These are phyloP conservation scores for Calonectria leucothoes DNA, from an alignment of 2,329 filamentous ascomycete genomes.

Conservation along the genomic window DNA sequence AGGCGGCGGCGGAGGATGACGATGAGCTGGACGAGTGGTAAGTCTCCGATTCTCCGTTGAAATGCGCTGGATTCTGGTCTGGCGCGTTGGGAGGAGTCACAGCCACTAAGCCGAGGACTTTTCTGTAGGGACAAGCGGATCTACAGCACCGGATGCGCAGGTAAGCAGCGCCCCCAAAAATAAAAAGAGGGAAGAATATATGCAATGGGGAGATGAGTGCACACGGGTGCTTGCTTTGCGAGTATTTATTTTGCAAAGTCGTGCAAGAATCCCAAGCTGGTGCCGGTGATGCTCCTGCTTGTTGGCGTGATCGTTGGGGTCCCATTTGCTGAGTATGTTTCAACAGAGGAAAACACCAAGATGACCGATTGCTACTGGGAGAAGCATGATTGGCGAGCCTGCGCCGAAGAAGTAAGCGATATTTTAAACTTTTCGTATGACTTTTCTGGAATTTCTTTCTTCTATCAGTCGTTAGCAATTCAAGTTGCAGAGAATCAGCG, in stretches of 20 bases:
- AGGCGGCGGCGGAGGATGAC: constrained; percentile 52
- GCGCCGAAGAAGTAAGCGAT: constrained; percentile 84
- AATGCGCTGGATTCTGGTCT: constrained; percentile 9
- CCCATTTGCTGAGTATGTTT: constrained; percentile 17
- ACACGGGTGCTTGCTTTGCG: background rate
- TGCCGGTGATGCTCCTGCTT: background rate
- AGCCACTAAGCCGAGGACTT: constrained; percentile 41
- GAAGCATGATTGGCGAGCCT: constrained; percentile 94
- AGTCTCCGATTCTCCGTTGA: constrained; percentile 41
- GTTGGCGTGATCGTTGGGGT: constrained; percentile 21
- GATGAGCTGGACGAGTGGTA: constrained; percentile 98
- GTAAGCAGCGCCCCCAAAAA: constrained; percentile 59
- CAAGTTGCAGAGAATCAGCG: background rate
- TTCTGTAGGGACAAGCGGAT: constrained; percentile 91
- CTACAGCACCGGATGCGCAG: constrained; percentile 93
- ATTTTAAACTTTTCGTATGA: background rate
- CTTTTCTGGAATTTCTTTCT: background rate
- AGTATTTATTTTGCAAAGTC: background rate
- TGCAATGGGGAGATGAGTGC: background rate
- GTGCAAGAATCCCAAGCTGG: background rate
- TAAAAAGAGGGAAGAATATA: background rate
- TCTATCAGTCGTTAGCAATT: background rate
- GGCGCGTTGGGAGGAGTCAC: constrained; percentile 14
- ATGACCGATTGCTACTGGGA: constrained; percentile 97
- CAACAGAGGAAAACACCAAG: constrained; percentile 83